Evolutionary conservation across 345 rosid species (phyloP), one percentile per base, ranked within the genome.

Genomic region (Moricandia arvensis): DNA sequence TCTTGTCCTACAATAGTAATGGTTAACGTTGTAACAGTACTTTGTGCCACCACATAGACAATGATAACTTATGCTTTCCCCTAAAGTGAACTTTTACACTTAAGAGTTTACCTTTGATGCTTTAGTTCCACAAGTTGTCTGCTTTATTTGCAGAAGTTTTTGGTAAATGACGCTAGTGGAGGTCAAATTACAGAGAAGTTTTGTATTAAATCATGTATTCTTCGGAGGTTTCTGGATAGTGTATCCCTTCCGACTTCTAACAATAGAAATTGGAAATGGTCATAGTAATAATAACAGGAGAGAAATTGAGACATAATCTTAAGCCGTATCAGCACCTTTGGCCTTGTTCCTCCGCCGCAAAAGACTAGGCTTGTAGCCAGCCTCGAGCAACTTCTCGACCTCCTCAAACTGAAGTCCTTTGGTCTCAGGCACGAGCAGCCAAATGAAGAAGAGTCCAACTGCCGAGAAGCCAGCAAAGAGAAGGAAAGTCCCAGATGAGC

Each of bases 391-490:
- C 83, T 80, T 83, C 84, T 91, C 96, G 0, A 91, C 87, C 75
- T 93, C 96, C 77, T 91, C 97, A 13, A 93, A 82, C 35, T 83
- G 87, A 38, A 90, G 79, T 6, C 97, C 97, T 81, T 91, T 93
- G 21, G 96, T 93, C 69, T 91, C 97, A 0, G 97, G 96, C 5
- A 91, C 97, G 0, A 93, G 66, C 35, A 84, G 72, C 88, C 77
- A 93, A 21, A 93, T 91, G 58, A 71, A 84, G 7, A 76, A 1
- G 12, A 88, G 84, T 5, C 87, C 91, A 0, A 85, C 5, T 5
- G 78, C 1, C 0, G 93, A 84, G 64, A 89, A 76, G 13, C 68
- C 90, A 0, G 91, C 94, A 13, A 90, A 90, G n/a, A 90, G 82
- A 38, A 91, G 80, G 72, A 91, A 93, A 0, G 90, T 84, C 4